Conservation (phyloP, 2,329 filamentous ascomycete species). For the Dryadomyces sulphureus region DNA sequence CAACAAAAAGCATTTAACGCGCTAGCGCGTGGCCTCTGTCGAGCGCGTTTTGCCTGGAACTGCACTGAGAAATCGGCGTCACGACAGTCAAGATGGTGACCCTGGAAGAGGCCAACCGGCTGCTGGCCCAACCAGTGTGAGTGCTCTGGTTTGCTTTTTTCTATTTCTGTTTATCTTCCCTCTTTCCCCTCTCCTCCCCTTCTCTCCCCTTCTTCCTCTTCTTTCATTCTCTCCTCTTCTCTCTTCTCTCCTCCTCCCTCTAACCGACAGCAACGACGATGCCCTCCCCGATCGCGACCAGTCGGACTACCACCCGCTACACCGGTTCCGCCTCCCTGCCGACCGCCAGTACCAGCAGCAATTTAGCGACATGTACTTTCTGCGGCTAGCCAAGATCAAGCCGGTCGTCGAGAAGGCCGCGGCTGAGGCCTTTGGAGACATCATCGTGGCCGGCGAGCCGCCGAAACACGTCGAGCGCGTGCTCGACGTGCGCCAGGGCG, state of each 20-base stretch:
- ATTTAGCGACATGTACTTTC: slow-evolving; percentile 95
- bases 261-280: slow-evolving; percentile 18
- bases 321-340: slow-evolving; percentile 59
- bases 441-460: slow-evolving; percentile 60
- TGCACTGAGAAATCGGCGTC: neutral
- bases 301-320: slow-evolving; percentile 56
- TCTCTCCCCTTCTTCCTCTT: slow-evolving; percentile 5
- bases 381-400: slow-evolving; percentile 78
- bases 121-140: slow-evolving; percentile 36
- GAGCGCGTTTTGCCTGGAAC: neutral
- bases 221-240: neutral
- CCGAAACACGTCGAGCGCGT: slow-evolving; percentile 73
- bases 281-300: slow-evolving; percentile 30
- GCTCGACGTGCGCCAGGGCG: slow-evolving; percentile 85
- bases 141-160: slow-evolving; percentile 10
- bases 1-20: neutral
- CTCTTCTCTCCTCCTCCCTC: slow-evolving; percentile 8
- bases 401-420: slow-evolving; percentile 66
- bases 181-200: slow-evolving; percentile 4
- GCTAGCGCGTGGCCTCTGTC: neutral
- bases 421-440: slow-evolving; percentile 59
- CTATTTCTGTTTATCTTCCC: slow-evolving; percentile 7
- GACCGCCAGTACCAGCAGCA: slow-evolving; percentile 77
- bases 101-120: slow-evolving; percentile 26
- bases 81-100: slow-evolving; percentile 22